Percentiles rank a stretch among this genome's conserved stretches.
phyloP scores from a whole-genome alignment of 176 grass and related monocot genomes.

The Zea mays region DNA sequence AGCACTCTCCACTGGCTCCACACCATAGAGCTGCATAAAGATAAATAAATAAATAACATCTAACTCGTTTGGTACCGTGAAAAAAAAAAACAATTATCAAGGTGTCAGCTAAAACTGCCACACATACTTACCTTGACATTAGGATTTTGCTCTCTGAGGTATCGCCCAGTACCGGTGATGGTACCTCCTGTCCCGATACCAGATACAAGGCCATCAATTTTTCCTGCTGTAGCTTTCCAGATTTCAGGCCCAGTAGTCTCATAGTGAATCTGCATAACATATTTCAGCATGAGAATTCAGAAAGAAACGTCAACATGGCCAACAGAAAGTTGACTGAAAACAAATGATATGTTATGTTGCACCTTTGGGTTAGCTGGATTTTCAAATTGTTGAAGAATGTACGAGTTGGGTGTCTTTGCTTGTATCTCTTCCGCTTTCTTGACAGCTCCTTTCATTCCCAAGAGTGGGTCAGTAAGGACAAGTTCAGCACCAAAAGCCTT shows the following conservation, averaged over 20 bases:
- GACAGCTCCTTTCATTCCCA: slow-evolving; percentile 81
- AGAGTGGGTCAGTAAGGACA: slow-evolving; percentile 68
- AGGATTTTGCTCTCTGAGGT: slow-evolving; percentile 75
- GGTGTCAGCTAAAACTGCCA: slow-evolving; percentile 4
- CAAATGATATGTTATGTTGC: slow-evolving; percentile 5
- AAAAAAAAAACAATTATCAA: slow-evolving; percentile 7
- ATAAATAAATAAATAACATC: slow-evolving; percentile 35
- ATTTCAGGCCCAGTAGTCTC: slow-evolving; percentile 96
- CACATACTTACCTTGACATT: slow-evolving; percentile 56
- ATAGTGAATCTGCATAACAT: slow-evolving; percentile 70
- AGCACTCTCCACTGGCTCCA: slow-evolving; percentile 87
- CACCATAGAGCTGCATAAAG: slow-evolving; percentile 64
- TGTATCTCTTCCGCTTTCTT: slow-evolving; percentile 76
- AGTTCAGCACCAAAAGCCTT: slow-evolving; percentile 86
- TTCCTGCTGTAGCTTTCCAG: slow-evolving; percentile 72
- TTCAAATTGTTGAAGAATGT: slow-evolving; percentile 88
- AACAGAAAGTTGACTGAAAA: slow-evolving; percentile 23
- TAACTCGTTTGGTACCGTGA: slow-evolving; percentile 24
- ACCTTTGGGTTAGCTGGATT: slow-evolving; percentile 93
- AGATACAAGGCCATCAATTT: slow-evolving; percentile 71
- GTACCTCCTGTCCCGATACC: slow-evolving; percentile 96
- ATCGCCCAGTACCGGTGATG: slow-evolving; percentile 66
- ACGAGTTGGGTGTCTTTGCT: slow-evolving; percentile 67
- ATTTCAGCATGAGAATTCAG: slow-evolving; percentile 30
- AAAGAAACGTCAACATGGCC: neutral